Conservation (phyloP, 179 eudicot species). For the Gypsophila paniculata region DNA sequence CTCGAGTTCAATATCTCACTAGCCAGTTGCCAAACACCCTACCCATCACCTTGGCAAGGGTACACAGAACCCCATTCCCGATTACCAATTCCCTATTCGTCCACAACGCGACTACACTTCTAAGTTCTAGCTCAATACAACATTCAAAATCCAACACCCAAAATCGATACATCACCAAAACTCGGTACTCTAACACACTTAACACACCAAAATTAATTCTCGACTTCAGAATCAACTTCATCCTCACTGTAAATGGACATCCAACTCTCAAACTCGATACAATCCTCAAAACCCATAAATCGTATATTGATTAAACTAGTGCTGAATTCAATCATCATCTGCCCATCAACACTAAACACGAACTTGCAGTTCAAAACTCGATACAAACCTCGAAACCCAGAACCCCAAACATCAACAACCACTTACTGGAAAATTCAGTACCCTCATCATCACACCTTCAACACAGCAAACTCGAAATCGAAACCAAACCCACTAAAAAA, state of each 20-base stretch:
- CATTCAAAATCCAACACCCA: background rate
- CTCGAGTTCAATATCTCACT: background rate
- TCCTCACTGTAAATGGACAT: background rate
- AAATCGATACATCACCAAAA: background rate
- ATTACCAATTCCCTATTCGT: background rate
- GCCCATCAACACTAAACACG: background rate
- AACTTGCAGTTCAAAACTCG: background rate
- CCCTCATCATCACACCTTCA: background rate
- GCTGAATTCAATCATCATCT: background rate
- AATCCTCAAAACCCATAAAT: background rate
- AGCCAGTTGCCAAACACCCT: background rate
- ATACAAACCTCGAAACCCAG: background rate
- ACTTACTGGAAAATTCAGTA: background rate
- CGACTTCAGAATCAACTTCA: background rate
- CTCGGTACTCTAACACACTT: background rate
- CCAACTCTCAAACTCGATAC: conserved; percentile 7
- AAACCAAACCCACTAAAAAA: background rate
- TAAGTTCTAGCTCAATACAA: background rate
- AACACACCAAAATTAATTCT: background rate
- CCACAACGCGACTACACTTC: background rate
- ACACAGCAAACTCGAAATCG: background rate
- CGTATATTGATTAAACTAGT: background rate
- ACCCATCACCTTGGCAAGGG: background rate
- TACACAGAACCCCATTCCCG: background rate
- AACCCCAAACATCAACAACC: background rate